Base-by-base conservation (phyloP, 805 yeast species). In the Clavispora fructus region DNA sequence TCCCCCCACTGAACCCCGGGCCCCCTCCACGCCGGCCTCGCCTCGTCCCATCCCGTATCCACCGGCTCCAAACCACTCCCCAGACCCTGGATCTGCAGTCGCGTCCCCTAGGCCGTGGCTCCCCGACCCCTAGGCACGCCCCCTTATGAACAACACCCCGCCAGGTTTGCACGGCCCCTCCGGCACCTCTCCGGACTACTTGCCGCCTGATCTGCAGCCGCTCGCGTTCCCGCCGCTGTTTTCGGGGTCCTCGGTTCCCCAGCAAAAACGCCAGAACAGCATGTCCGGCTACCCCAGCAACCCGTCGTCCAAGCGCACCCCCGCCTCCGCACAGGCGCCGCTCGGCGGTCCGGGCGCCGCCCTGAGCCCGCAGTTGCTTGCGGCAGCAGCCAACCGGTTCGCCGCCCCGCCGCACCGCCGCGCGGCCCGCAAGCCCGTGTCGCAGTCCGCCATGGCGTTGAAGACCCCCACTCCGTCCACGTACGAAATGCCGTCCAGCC, bases 391-490 rank as follows among this genome's bases (percentile, higher is more conserved):
- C 35, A 42, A 23, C 28, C 41, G 44, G 16, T 40, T 43, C 23
- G 31, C 40, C 31, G 44, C 49, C 42, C 47, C 27, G 7, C 47
- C 40, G 31, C 32, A 40, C 41, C 37, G 41, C 39, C 41, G 37
- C 42, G 9, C 19, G 17, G 29, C 44, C 43, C 44, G 45, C 49
- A 27, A 35, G 29, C 27, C 49, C 19, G 37, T 41, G 39, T 32
- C 38, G 23, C 40, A 30, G 39, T 30, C 42, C 42, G 26, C 29
- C n/a, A 32, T 11, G 40, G 37, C 40, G 16, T 48, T 51, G 46
- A 69, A 66, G 39, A 70, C 75, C 9, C 74, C 75, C 4, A 67
- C 74, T 1, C 73, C 73, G 30, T 63, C 66, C n/a, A 52, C 67
- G 12, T 69, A 65, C 56, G 76, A 70, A 19, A 63, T 70, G 7